Conservation (phyloP, 345 rosid species). For the Laguncularia racemosa region DNA sequence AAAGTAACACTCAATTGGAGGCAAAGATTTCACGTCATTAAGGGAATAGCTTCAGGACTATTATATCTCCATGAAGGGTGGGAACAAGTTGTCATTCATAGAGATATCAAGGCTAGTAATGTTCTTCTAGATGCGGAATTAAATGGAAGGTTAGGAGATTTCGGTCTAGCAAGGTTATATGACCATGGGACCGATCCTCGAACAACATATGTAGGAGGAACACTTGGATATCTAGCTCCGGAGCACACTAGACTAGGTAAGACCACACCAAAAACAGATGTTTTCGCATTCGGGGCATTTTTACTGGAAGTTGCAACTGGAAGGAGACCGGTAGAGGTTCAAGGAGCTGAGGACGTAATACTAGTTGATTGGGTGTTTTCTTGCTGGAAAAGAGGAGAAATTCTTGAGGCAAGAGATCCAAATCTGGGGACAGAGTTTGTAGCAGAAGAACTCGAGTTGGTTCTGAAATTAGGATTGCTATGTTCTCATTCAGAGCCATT, state of each 20-base stretch:
- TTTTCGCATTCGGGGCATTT: constrained; percentile 39
- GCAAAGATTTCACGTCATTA: constrained; percentile 27
- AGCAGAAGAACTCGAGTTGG: constrained; percentile 32
- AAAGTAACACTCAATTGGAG: constrained; percentile 29
- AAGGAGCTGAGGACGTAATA: constrained; percentile 9
- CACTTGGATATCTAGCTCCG: constrained; percentile 44
- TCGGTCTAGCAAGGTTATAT: constrained; percentile 38
- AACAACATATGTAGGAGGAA: constrained; percentile 34
- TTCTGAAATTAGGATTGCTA: constrained; percentile 32
- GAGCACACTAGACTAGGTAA: constrained; percentile 34
- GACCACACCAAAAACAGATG: constrained; percentile 30
- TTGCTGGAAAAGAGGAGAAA: constrained; percentile 25
- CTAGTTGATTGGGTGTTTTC: constrained; percentile 33
- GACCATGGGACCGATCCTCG: constrained; percentile 32
- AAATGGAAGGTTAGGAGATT: constrained; percentile 40
- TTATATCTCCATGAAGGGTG: constrained; percentile 43
- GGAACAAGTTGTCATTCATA: constrained; percentile 42
- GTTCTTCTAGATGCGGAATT: constrained; percentile 31
- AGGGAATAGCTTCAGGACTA: constrained; percentile 36
- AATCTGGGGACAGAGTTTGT: constrained; percentile 19
- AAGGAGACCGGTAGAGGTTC: constrained; percentile 27
- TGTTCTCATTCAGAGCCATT: constrained; percentile 26
- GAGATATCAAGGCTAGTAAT: constrained; percentile 47
- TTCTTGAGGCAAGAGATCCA: constrained; percentile 27
- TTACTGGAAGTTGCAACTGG: constrained; percentile 49